Conservation (phyloP, 2,329 filamentous ascomycete genomes). For the Lasiodiplodia hormozganensis region DNA sequence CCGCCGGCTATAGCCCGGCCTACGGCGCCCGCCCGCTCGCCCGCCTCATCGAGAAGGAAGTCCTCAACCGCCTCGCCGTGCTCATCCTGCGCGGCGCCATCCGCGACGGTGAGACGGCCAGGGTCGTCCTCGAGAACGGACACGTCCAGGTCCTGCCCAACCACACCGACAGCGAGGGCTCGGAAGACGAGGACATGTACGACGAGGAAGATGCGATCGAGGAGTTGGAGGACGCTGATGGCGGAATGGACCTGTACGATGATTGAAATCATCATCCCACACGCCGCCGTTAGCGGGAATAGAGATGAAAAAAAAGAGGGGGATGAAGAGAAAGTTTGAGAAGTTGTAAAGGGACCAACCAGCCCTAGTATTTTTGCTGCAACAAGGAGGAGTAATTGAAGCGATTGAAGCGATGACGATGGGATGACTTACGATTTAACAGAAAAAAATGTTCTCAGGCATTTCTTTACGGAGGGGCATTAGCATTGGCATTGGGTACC, state of each 20-base stretch:
- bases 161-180: conserved; percentile 69
- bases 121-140: conserved; percentile 78
- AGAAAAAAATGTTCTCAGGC: neutral
- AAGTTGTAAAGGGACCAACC: neutral
- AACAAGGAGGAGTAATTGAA: neutral
- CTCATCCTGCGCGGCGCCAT: conserved; percentile 87
- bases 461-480: neutral
- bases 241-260: conserved; percentile 70
- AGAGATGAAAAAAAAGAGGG: neutral
- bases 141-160: conserved; percentile 85
- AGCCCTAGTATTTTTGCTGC: neutral
- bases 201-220: conserved; percentile 78
- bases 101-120: conserved; percentile 82
- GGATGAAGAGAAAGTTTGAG: neutral
- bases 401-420: neutral
- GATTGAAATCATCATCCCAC: conserved; percentile 58
- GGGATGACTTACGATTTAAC: neutral
- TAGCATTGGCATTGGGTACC: neutral
- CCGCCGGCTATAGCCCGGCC: conserved; percentile 89
- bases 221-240: conserved; percentile 63
- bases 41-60: conserved; percentile 94
- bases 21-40: conserved; percentile 91
- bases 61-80: conserved; percentile 90
- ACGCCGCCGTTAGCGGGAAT: neutral
- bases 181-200: conserved; percentile 74